phyloP scores from a whole-genome alignment of 2,329 filamentous ascomycete genomes.

The Scolecobasidium constrictum region DNA sequence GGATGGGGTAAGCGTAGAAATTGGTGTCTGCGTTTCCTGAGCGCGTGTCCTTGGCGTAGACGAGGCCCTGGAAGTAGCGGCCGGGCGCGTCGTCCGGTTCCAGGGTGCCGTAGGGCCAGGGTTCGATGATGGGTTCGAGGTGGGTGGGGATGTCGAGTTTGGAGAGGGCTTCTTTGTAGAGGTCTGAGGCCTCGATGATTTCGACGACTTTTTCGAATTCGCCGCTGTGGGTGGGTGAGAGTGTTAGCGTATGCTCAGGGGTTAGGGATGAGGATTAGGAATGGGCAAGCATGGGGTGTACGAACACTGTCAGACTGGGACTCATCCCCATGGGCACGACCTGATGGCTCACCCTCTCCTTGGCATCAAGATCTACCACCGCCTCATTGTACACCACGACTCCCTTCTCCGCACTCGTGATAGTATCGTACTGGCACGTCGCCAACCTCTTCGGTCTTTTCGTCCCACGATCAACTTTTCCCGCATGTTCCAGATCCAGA shows the following conservation, averaged over 20 bases:
- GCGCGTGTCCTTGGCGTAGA: neutral
- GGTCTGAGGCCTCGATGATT: neutral
- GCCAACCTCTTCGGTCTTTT: neutral
- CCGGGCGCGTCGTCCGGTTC: neutral
- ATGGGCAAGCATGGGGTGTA: no score
- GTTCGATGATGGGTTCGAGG: neutral
- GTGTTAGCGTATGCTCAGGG: no score
- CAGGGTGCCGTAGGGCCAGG: neutral
- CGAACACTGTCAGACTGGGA: neutral
- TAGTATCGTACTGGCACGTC: neutral
- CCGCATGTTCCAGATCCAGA: neutral
- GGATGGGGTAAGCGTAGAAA: slow-evolving; percentile 29
- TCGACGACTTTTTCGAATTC: slow-evolving; percentile 1
- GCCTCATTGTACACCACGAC: neutral
- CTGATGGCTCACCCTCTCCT: neutral
- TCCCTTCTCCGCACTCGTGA: neutral
- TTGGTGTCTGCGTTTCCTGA: slow-evolving; percentile 24
- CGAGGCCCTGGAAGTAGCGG: slow-evolving; percentile 1
- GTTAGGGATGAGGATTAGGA: no score
- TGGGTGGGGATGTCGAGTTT: neutral
- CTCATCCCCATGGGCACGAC: neutral
- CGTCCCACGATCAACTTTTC: neutral
- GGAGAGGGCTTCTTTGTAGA: neutral
- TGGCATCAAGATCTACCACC: neutral
- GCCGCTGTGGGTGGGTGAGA: no score